Percentiles rank a stretch among this genome's conserved stretches.
Conservation (phyloP, 2,329 filamentous ascomycete species). For the Polytolypa hystricis region DNA sequence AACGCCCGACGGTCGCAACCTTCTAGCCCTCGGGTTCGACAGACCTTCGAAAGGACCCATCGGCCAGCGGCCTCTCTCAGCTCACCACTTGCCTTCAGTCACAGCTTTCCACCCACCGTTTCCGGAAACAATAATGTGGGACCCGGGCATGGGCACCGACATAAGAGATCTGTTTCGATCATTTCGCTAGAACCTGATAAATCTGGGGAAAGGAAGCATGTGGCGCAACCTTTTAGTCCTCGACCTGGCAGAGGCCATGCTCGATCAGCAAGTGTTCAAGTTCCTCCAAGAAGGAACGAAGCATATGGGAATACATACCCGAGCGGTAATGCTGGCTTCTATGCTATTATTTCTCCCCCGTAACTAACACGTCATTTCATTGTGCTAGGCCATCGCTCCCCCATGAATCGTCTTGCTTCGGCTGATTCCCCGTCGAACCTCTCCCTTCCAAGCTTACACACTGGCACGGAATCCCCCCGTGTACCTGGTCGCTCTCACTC, state of each 20-base stretch:
- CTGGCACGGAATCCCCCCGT: slow-evolving; percentile 19
- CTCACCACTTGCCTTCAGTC: slow-evolving; percentile 27
- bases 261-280: slow-evolving; percentile 72
- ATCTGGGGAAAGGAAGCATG: slow-evolving; percentile 21
- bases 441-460: slow-evolving; percentile 19
- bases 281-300: slow-evolving; percentile 43
- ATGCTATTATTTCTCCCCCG: not conserved
- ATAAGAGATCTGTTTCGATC: slow-evolving; percentile 70
- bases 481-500: slow-evolving; percentile 21
- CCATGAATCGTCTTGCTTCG: slow-evolving; percentile 22
- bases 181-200: slow-evolving; percentile 57
- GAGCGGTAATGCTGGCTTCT: slow-evolving; percentile 24
- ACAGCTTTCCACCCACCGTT: slow-evolving; percentile 29
- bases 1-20: slow-evolving; percentile 26
- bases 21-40: slow-evolving; percentile 19
- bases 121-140: slow-evolving; percentile 12
- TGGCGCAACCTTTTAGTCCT: slow-evolving; percentile 27
- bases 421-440: slow-evolving; percentile 22
- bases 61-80: slow-evolving; percentile 30
- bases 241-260: slow-evolving; percentile 56
- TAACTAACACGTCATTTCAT: not conserved
- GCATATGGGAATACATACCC: slow-evolving; percentile 28
- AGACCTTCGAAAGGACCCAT: slow-evolving; percentile 20
- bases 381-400: slow-evolving; percentile 24
- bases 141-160: slow-evolving; percentile 41